Evolutionary conservation across 371 early-diverging fungal species (phyloP).

Genomic region (Polyrhizophydium stewartii): DNA sequence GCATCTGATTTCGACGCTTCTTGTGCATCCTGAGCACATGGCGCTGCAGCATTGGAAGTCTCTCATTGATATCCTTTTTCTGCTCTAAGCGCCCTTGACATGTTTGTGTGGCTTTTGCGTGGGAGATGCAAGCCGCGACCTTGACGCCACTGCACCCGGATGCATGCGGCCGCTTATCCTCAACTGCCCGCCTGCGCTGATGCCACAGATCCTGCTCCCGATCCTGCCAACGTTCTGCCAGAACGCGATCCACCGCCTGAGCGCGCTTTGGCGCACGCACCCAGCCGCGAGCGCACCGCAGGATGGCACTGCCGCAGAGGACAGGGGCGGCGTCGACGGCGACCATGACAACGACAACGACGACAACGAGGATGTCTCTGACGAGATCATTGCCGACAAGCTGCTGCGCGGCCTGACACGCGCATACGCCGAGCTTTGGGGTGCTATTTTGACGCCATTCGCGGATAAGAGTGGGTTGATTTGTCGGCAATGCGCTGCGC

Average conservation of each 20-base stretch:
- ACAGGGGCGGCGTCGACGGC: too few relatives aligned
- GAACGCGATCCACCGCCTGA: slow-evolving; percentile 32
- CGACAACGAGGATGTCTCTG: slow-evolving; percentile 38
- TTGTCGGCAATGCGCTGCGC: slow-evolving; percentile 6
- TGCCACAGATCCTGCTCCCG: slow-evolving; percentile 23
- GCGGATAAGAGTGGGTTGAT: slow-evolving; percentile 1
- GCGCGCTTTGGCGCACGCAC: not conserved
- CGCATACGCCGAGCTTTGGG: slow-evolving; percentile 30
- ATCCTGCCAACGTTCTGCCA: slow-evolving; percentile 34
- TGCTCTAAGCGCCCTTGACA: too few relatives aligned
- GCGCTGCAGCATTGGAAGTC: slow-evolving; percentile 42
- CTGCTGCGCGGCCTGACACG: slow-evolving; percentile 46
- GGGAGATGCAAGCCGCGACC: not conserved
- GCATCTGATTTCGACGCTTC: slow-evolving; percentile 24
- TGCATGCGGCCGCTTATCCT: slow-evolving; percentile 37
- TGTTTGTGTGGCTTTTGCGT: not conserved
- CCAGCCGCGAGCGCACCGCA: not conserved
- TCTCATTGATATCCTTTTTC: slow-evolving; percentile 23
- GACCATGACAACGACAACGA: slow-evolving; percentile 23
- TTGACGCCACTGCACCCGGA: not conserved
- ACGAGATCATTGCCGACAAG: slow-evolving; percentile 45
- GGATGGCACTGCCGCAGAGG: not conserved
- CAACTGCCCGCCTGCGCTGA: slow-evolving; percentile 41
- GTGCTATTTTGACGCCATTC: not conserved
- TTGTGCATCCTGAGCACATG: slow-evolving; percentile 27